Percentiles rank a stretch among this genome's conserved stretches.
phyloP scores from a whole-genome alignment of 768 basidiomycete genomes.

The Suillus weaverae region DNA sequence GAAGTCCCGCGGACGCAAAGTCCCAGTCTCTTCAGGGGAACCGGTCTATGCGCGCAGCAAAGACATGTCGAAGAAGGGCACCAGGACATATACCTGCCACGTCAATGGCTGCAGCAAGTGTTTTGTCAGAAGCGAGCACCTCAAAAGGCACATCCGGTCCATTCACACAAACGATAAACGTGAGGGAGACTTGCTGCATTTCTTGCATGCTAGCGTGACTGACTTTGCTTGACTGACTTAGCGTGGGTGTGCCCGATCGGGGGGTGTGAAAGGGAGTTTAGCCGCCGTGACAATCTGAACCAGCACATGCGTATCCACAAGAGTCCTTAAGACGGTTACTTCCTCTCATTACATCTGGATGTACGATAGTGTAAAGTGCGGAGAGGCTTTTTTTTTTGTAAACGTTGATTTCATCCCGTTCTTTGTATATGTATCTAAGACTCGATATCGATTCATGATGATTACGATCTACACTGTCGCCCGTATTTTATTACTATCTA shows the following conservation, averaged over 20 bases:
- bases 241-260: slow-evolving; percentile 49
- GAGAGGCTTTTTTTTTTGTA: not conserved
- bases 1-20: slow-evolving; percentile 47
- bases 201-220: slow-evolving; percentile 4
- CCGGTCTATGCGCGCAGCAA: slow-evolving; percentile 24
- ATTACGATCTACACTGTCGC: not conserved
- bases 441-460: not conserved
- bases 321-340: not conserved
- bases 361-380: not conserved
- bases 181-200: slow-evolving; percentile 38
- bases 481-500: not conserved
- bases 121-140: slow-evolving; percentile 77
- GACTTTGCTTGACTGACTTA: slow-evolving; percentile 12
- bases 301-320: slow-evolving; percentile 71
- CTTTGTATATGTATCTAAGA: not conserved
- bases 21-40: slow-evolving; percentile 39
- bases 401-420: not conserved
- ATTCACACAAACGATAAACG: slow-evolving; percentile 87
- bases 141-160: slow-evolving; percentile 77
- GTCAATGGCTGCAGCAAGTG: slow-evolving; percentile 76
- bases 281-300: slow-evolving; percentile 73
- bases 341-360: not conserved
- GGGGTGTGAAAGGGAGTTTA: slow-evolving; percentile 70
- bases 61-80: slow-evolving; percentile 34
- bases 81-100: slow-evolving; percentile 60